These are phyloP conservation scores for Viola pubescens DNA, from an alignment of 441 rosid species.

Conservation along the genomic window DNA sequence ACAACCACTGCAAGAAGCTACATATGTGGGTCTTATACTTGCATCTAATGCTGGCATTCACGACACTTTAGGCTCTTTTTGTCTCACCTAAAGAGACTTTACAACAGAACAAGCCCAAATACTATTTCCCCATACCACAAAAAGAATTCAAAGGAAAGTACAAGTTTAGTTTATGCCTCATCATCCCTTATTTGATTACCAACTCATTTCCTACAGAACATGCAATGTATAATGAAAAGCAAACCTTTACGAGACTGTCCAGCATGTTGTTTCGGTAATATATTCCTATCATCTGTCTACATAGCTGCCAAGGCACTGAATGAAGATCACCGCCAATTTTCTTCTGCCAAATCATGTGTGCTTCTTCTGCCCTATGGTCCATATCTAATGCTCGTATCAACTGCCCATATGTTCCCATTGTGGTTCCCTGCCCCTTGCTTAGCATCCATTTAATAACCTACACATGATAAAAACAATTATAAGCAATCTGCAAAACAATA, in stretches of 20 bases:
- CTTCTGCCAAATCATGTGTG: conserved; percentile 73
- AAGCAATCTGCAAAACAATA: background rate
- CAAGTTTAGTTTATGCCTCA: too few species aligned
- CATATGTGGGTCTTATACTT: too few species aligned
- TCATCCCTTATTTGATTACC: background rate
- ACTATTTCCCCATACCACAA: too few species aligned
- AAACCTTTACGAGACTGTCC: conserved; percentile 65
- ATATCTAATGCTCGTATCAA: conserved; percentile 72
- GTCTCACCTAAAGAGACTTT: background rate
- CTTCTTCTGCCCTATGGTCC: conserved; percentile 88
- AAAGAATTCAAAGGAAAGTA: too few species aligned
- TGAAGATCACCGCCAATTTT: conserved; percentile 70
- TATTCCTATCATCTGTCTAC: conserved; percentile 61
- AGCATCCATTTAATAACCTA: conserved; percentile 97
- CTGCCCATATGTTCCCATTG: conserved; percentile 74
- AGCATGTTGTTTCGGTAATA: conserved; percentile 82
- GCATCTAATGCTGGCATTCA: too few species aligned
- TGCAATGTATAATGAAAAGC: conserved; percentile 1
- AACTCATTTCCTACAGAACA: background rate
- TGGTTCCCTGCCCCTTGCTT: conserved; percentile 93
- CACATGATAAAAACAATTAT: conserved; percentile 4
- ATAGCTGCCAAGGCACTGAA: conserved; percentile 86
- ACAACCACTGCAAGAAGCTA: background rate
- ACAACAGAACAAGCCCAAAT: background rate
- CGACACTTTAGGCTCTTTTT: too few species aligned